phyloP scores from a whole-genome alignment of 1,284 basidiomycete genomes.

The Fomitopsis pinicola region DNA sequence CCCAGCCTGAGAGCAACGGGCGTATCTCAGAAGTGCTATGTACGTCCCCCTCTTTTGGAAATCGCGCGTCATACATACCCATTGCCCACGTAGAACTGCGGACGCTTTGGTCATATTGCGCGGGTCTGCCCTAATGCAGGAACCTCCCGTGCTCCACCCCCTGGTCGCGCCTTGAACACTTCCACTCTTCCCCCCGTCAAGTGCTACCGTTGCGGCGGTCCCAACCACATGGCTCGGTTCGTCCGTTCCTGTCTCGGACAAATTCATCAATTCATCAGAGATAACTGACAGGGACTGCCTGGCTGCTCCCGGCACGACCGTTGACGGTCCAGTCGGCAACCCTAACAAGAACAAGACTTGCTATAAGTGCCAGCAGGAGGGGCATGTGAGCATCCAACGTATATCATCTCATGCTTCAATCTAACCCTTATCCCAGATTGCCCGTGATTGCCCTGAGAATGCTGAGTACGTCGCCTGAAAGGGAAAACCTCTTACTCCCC shows the following conservation, averaged over 20 bases:
- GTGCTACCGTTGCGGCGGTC: slow-evolving; percentile 79
- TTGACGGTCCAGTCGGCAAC: slow-evolving; percentile 34
- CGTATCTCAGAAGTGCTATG: slow-evolving; percentile 78
- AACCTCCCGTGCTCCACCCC: slow-evolving; percentile 61
- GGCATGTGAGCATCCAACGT: slow-evolving; percentile 56
- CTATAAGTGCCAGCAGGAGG: slow-evolving; percentile 82
- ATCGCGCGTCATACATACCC: slow-evolving; percentile 10
- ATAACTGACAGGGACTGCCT: slow-evolving; percentile 62
- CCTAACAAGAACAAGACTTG: slow-evolving; percentile 71
- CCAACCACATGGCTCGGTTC: slow-evolving; percentile 79
- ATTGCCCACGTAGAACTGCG: slow-evolving; percentile 55
- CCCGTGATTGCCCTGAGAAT: slow-evolving; percentile 72
- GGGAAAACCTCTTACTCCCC: slow-evolving; percentile 4
- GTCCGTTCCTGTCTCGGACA: background rate
- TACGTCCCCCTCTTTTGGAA: slow-evolving; percentile 32
- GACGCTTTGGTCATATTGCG: slow-evolving; percentile 77
- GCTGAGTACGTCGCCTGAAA: slow-evolving; percentile 30
- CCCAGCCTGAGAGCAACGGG: slow-evolving; percentile 72
- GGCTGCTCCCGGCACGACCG: slow-evolving; percentile 57
- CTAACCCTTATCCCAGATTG: slow-evolving; percentile 46
- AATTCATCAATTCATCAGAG: background rate
- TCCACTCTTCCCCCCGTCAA: slow-evolving; percentile 76
- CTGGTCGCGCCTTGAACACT: slow-evolving; percentile 68
- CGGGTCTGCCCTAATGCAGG: slow-evolving; percentile 61
- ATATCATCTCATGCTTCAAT: background rate